Evolutionary conservation across 164 flowering plant species (phyloP).

Genomic region (Vitis labrusca): DNA sequence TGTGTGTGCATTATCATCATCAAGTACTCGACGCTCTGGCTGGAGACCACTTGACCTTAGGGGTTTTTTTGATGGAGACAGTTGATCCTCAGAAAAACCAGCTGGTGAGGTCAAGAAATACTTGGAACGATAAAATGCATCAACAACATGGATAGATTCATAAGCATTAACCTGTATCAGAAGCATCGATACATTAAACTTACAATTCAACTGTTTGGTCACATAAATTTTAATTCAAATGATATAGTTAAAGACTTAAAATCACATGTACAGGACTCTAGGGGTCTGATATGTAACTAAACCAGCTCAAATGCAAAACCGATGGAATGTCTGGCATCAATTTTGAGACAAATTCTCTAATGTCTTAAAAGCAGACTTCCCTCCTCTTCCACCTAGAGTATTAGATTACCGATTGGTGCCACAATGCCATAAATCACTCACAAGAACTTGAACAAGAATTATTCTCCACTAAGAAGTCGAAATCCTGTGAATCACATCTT

Average conservation of each 20-base stretch:
- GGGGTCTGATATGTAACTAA: too few species aligned
- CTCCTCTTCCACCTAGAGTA: background rate
- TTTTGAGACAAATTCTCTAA: background rate
- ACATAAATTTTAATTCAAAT: too few species aligned
- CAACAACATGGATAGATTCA: slow-evolving; percentile 64
- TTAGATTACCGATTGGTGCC: background rate
- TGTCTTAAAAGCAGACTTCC: background rate
- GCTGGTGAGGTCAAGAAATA: slow-evolving; percentile 56
- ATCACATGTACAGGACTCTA: too few species aligned
- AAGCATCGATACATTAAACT: slow-evolving; percentile 5
- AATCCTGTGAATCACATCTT: background rate
- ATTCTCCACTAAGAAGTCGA: background rate
- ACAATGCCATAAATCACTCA: background rate
- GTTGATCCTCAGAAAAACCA: slow-evolving; percentile 20
- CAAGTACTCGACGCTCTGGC: slow-evolving; percentile 19
- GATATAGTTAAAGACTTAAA: too few species aligned
- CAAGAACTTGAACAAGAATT: background rate
- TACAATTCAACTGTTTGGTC: background rate
- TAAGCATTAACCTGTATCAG: slow-evolving; percentile 75
- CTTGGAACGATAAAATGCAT: slow-evolving; percentile 65
- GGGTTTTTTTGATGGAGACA: slow-evolving; percentile 11
- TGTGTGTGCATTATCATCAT: slow-evolving; percentile 11
- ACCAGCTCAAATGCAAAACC: background rate
- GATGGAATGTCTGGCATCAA: background rate
- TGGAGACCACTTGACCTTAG: slow-evolving; percentile 9